Evolutionary conservation across 345 rosid species (phyloP), one percentile per base, ranked within the genome.

Genomic region (Gossypium herbaceum): DNA sequence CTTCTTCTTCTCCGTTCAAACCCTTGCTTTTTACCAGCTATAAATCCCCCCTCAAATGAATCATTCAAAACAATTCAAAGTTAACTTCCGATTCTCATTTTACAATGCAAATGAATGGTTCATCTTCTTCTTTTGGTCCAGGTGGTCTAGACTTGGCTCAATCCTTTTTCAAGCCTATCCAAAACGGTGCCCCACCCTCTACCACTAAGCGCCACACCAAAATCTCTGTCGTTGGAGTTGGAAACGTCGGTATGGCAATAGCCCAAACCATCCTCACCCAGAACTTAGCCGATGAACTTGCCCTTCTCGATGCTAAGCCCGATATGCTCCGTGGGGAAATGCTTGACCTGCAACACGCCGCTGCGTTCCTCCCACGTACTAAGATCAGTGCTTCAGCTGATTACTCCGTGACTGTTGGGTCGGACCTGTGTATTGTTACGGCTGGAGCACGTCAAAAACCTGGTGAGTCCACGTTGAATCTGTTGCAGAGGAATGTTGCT

Each of bases 311-410:
- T 52, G 78, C 88, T 74, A 82, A 81, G 4, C 19, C 93, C 17
- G 91, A 88, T 22, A 92, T 84, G 79, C 90, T 92, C 45, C 94
- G 91, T 0, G 97, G 98, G 47, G 98, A 94, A 84, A 94, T 94
- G 98, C 97, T 94, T 15, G 98, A 94, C 77, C 98, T 94, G 75
- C 98, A 94, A 73, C 98, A 92, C 78, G 97, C 98, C n/a, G 97
- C 98, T 1, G 98, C 98, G 13, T 94, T 94, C 80, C 97, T 92
- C 60, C 98, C 98, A 3, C 92, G 95, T 48, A 92, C 94, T 25
- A 88, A 85, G 68, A 92, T 94, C 87, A 44, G 63, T 2, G 88
- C 98, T 24, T 87, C 93, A 47, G 88, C 89, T 4, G 95, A 94
- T 71, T 94, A 92, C 74, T 56, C 76, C 0, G 84, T 84, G 70